Percentiles rank a stretch among this genome's conserved stretches.
Conservation (phyloP, 2,329 filamentous ascomycete genomes). For the Cercospora sp. region DNA sequence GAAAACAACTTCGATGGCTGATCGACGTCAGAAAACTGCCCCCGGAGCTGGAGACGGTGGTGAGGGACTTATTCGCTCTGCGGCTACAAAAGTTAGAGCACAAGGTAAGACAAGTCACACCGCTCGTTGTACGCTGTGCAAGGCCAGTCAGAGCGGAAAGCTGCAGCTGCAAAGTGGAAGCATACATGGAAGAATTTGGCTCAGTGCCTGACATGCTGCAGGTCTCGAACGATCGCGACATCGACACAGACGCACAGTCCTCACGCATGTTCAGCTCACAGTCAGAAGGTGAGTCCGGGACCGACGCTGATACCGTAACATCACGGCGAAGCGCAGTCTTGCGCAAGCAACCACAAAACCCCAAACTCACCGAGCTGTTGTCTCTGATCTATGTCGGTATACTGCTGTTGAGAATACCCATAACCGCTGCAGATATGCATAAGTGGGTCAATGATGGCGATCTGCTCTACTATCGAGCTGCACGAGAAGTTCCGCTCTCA, state of each 20-base stretch:
- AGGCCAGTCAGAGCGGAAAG: neutral
- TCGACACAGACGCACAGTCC: conserved; percentile 40
- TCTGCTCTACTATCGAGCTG: conserved; percentile 69
- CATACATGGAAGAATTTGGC: neutral
- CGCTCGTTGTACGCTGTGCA: neutral
- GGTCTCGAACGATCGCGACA: conserved; percentile 34
- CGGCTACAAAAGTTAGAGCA: conserved; percentile 61
- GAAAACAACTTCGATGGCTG: conserved; percentile 77
- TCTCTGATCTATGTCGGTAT: conserved; percentile 78
- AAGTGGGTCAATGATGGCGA: conserved; percentile 66
- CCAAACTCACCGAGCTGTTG: conserved; percentile 72
- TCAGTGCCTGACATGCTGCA: conserved; percentile 9
- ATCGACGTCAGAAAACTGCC: conserved; percentile 66
- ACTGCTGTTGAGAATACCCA: conserved; percentile 71
- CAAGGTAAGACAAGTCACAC: conserved; percentile 32
- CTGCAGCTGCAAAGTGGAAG: neutral
- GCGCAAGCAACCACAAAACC: conserved; percentile 51
- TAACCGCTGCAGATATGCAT: conserved; percentile 71
- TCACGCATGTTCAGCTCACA: conserved; percentile 62
- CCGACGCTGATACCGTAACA: conserved; percentile 34
- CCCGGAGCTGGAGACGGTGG: conserved; percentile 62
- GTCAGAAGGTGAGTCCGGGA: conserved; percentile 49
- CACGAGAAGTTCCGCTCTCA: conserved; percentile 58
- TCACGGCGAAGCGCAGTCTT: conserved; percentile 38
- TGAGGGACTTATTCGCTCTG: conserved; percentile 83